Base-by-base conservation (phyloP, 345 rosid species). In the Citrus reticulata region DNA sequence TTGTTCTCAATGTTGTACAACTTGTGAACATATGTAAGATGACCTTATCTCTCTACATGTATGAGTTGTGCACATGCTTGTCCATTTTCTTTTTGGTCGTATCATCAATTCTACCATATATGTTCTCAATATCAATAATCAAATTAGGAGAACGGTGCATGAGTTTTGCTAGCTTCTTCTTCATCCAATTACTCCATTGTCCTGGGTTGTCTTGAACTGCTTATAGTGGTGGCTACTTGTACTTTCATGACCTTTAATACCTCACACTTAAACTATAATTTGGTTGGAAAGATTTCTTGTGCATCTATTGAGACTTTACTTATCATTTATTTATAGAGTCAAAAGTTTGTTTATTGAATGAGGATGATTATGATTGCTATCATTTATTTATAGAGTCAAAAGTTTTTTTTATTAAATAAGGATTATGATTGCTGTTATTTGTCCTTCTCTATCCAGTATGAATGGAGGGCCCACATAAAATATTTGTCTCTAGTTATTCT, bases 11-110 rank as follows among this genome's bases (percentile, higher is more conserved):
- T 89, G 94, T 77, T 24, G 73, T 70, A 73, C 42, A 63, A 73
- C 84, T 49, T 62, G 76, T 63, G 83, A 84, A 64, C 93, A 90
- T 78, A 5, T 81, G 97, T 92, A 88, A 85, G 92, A 78, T 75
- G 68, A 32, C 46, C 60, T 29, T 24, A 0, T 68, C 57, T 22
- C 62, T 61, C 78, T 81, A 54, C 57, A 20, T 68, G 20, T 61
- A 35, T 62, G 24, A 67, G 20, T 81, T 63, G 55, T 75, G 42
- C 63, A 5, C 27, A 8, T 20, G 7, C 30, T 16, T 17, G 9
- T 74, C 3, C 16, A 14, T 74, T 37, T n/a, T 60, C 32, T 42
- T 57, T 39, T 19, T 24, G 54, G 3, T 63, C 7, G 30, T 14
- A 24, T 24, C 32, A 27, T 74, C 10, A 32, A 4, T 60, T 39